A percentile compares a stretch with the other conserved stretches of the same genome.
These are phyloP conservation scores for Aspergillus nomiae DNA, from an alignment of 2,329 filamentous ascomycete species.

Conservation along the genomic window DNA sequence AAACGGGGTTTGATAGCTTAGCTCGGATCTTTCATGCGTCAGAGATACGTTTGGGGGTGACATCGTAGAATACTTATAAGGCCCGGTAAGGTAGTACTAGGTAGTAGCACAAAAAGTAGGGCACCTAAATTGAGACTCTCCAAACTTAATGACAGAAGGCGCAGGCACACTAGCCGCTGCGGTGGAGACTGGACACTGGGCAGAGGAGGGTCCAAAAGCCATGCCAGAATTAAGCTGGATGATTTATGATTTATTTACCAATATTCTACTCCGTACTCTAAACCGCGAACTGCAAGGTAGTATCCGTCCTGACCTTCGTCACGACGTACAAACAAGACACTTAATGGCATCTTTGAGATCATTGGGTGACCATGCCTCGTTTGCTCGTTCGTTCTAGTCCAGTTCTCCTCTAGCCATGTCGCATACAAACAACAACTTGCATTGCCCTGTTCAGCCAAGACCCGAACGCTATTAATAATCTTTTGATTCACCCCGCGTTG, in stretches of 20 bases:
- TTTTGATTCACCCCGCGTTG: background rate
- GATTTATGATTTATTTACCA: background rate
- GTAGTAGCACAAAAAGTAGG: background rate
- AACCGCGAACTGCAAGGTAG: background rate
- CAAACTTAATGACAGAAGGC: background rate
- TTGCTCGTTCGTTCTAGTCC: background rate
- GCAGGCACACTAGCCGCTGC: background rate
- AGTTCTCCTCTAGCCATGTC: background rate
- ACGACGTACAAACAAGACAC: background rate
- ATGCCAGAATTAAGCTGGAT: no score
- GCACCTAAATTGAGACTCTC: background rate
- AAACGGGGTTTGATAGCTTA: background rate
- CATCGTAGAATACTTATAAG: background rate
- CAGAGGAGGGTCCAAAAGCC: background rate
- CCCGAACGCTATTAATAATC: background rate
- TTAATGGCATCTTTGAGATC: no score
- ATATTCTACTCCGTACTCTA: background rate
- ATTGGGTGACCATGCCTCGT: background rate
- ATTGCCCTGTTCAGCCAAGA: background rate
- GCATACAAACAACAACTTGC: background rate
- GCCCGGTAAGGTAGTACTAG: background rate
- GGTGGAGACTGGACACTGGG: background rate
- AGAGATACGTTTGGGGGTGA: background rate
- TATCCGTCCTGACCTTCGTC: no score
- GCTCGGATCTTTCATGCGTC: background rate